Conservation (phyloP, 306 rosid genomes). For the Vicia villosa region DNA sequence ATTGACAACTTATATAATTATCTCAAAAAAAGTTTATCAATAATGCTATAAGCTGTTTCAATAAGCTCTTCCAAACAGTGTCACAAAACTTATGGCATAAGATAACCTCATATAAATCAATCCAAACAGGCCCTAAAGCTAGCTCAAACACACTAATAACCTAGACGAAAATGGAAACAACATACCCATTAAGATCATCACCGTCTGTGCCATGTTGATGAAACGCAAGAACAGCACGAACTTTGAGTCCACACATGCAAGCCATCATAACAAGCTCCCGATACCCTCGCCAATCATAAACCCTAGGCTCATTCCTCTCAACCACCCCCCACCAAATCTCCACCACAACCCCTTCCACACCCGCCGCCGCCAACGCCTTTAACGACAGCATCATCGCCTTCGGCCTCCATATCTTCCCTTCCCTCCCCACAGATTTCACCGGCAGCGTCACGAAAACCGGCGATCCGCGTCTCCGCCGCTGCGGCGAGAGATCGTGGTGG, state of each 20-base stretch:
- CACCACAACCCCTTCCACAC: conserved; percentile 85
- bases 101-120: no score
- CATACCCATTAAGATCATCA: conserved; percentile 66
- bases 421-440: conserved; percentile 42
- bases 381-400: conserved; percentile 58
- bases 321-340: conserved; percentile 97
- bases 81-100: no score
- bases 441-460: conserved; percentile 79
- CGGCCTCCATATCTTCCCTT: conserved; percentile 47
- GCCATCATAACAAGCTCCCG: conserved; percentile 63
- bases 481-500: conserved; percentile 59
- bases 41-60: no score
- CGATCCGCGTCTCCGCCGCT: conserved; percentile 56
- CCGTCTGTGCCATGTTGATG: conserved; percentile 63
- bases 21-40: no score
- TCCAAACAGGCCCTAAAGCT: no score
- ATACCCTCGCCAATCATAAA: conserved; percentile 80
- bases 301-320: conserved; percentile 71
- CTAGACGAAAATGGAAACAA: background rate
- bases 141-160: background rate
- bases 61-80: no score
- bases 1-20: no score
- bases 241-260: conserved; percentile 63
- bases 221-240: conserved; percentile 78
- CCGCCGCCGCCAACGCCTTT: conserved; percentile 63